These are phyloP conservation scores for Aspergillus neotritici DNA, from an alignment of 2,329 filamentous ascomycete genomes.

Conservation along the genomic window DNA sequence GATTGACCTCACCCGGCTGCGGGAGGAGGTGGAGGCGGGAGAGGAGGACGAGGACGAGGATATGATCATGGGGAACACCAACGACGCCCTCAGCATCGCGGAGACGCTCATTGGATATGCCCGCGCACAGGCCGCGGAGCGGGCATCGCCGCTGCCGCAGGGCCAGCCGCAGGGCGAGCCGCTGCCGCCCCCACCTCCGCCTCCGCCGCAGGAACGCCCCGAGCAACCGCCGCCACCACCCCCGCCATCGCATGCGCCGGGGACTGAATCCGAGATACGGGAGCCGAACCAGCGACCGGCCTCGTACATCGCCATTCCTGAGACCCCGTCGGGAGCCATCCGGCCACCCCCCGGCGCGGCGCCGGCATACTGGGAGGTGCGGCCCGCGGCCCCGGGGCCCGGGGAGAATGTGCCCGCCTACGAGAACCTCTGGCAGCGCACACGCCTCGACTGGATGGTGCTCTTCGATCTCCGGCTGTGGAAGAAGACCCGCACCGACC, in stretches of 20 bases:
- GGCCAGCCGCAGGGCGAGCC: constrained; percentile 24
- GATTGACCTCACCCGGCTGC: constrained; percentile 17
- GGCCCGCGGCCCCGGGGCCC: constrained; percentile 63
- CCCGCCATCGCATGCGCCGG: constrained; percentile 4
- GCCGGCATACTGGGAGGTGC: constrained; percentile 79
- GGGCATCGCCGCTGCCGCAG: no score
- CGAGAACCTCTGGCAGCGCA: constrained; percentile 83
- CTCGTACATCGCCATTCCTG: constrained; percentile 61
- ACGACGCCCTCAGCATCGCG: constrained; percentile 66
- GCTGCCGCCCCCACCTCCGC: neutral
- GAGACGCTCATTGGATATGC: constrained; percentile 74
- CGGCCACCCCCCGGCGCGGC: constrained; percentile 44
- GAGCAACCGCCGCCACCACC: constrained; percentile 8
- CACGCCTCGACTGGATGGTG: constrained; percentile 89
- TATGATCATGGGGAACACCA: constrained; percentile 50
- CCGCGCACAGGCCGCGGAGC: constrained; percentile 28
- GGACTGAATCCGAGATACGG: constrained; percentile 11
- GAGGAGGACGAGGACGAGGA: constrained; percentile 36
- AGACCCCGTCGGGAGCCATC: constrained; percentile 59
- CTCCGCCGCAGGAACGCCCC: neutral
- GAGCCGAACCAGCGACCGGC: constrained; percentile 15
- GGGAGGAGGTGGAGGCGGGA: constrained; percentile 11
- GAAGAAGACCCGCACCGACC: constrained; percentile 88
- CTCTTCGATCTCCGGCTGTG: constrained; percentile 92
- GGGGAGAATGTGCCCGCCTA: constrained; percentile 61